Percentiles rank a stretch among this genome's conserved stretches.
These are phyloP conservation scores for Cinchona pubescens DNA, from an alignment of 257 asterid genomes.

Conservation along the genomic window DNA sequence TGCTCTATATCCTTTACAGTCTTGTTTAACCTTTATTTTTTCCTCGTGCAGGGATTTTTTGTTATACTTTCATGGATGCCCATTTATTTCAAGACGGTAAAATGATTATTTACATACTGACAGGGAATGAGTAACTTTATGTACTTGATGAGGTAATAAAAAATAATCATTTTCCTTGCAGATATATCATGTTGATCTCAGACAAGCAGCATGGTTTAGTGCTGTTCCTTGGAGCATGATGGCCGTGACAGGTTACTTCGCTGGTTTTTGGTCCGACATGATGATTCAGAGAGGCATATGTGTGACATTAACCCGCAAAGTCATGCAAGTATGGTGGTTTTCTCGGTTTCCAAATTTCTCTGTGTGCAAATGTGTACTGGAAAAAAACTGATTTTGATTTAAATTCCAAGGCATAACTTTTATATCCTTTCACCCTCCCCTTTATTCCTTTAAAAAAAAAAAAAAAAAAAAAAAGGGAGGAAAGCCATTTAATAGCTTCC, in stretches of 20 bases:
- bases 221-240: conserved; percentile 98
- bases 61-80: conserved; percentile 99
- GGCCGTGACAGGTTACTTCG: conserved; percentile 84
- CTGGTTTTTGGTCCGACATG: conserved; percentile 79
- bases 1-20: neutral
- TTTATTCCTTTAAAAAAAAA: too few relatives aligned
- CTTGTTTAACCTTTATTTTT: conserved; percentile 11
- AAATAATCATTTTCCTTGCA: conserved; percentile 31
- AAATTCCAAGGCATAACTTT: neutral
- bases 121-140: neutral
- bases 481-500: neutral
- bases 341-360: neutral
- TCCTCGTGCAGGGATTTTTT: conserved; percentile 76
- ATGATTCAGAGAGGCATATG: conserved; percentile 75
- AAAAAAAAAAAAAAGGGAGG: neutral
- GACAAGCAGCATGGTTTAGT: conserved; percentile 99
- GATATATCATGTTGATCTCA: conserved; percentile 86
- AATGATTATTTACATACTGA: conserved; percentile 7
- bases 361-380: neutral
- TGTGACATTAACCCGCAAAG: conserved; percentile 86
- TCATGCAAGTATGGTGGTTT: conserved; percentile 69
- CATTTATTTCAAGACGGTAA: conserved; percentile 84
- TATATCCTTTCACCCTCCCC: neutral
- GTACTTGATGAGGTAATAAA: conserved; percentile 11
- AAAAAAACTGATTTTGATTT: neutral